Conservation (phyloP, 2,329 filamentous ascomycete species). For the Paecilomyces niveus region DNA sequence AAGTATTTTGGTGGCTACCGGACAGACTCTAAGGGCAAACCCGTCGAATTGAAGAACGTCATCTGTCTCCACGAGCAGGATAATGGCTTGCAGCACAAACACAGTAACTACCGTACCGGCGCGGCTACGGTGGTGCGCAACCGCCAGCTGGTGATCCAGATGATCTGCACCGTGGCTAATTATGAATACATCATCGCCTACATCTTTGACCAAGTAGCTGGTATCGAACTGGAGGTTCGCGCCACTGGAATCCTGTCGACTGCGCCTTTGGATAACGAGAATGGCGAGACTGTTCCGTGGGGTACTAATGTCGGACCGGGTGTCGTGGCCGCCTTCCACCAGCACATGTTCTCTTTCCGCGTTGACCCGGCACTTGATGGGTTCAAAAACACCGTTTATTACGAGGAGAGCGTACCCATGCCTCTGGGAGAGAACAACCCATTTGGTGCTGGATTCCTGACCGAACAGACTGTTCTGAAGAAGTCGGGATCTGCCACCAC, state of each 20-base stretch:
- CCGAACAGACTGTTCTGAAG: constrained; percentile 41
- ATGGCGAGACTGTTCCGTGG: constrained; percentile 57
- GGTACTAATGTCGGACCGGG: constrained; percentile 64
- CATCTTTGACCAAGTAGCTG: constrained; percentile 64
- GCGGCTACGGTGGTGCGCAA: constrained; percentile 57
- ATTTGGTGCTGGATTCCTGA: constrained; percentile 45
- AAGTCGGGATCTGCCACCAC: constrained; percentile 44
- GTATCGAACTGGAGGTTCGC: constrained; percentile 61
- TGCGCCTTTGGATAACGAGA: constrained; percentile 54
- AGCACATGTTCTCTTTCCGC: constrained; percentile 67
- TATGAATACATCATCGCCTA: constrained; percentile 69
- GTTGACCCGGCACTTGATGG: constrained; percentile 58
- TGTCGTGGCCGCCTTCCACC: constrained; percentile 63
- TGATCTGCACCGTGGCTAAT: constrained; percentile 64
- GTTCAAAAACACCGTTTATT: constrained; percentile 47
- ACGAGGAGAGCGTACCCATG: constrained; percentile 56
- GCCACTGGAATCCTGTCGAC: constrained; percentile 62
- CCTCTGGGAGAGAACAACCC: constrained; percentile 47
- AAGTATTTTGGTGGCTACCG: constrained; percentile 58
- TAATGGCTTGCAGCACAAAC: constrained; percentile 62
- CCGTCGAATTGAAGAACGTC: constrained; percentile 56
- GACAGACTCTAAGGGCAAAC: constrained; percentile 53
- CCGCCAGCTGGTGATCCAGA: constrained; percentile 60
- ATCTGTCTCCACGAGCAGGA: constrained; percentile 67
- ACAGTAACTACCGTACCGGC: constrained; percentile 63